These are phyloP conservation scores for Drosera spatulata DNA, from an alignment of 179 eudicot species.

Conservation along the genomic window DNA sequence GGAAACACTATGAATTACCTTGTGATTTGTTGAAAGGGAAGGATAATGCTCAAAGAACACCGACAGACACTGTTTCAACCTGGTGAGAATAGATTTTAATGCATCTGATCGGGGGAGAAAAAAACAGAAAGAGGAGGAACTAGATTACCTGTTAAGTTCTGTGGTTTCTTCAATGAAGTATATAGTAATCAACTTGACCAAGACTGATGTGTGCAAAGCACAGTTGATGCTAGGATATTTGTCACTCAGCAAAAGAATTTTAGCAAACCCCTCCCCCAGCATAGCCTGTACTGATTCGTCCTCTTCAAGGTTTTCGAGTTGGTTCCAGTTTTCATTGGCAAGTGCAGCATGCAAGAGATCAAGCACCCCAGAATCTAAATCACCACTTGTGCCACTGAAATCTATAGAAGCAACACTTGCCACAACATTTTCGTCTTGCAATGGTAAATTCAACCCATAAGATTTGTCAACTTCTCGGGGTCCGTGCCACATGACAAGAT, in stretches of 20 bases:
- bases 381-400: conserved; percentile 23
- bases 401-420: conserved; percentile 15
- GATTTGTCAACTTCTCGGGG: conserved; percentile 73
- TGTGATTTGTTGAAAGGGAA: conserved; percentile 61
- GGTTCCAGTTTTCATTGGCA: conserved; percentile 25
- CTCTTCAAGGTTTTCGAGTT: conserved; percentile 32
- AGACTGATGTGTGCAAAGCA: conserved; percentile 41
- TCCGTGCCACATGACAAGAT: conserved; percentile 94
- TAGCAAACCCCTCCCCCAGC: conserved; percentile 94
- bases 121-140: conserved; percentile 7
- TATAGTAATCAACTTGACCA: conserved; percentile 58
- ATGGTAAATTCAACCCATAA: conserved; percentile 37
- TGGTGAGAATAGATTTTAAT: conserved; percentile 9
- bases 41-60: conserved; percentile 99
- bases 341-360: conserved; percentile 55
- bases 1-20: conserved; percentile 38
- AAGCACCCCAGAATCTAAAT: conserved; percentile 38
- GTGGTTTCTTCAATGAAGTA: conserved; percentile 53
- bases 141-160: conserved; percentile 51
- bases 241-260: conserved; percentile 84
- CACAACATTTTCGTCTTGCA: conserved; percentile 24
- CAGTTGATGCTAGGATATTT: conserved; percentile 51
- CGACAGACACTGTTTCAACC: conserved; percentile 86
- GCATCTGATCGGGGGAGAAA: background rate
- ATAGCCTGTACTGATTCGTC: conserved; percentile 62